Base-by-base conservation (phyloP, 2,329 filamentous ascomycete genomes). In the Acephala macrosclerotiorum region DNA sequence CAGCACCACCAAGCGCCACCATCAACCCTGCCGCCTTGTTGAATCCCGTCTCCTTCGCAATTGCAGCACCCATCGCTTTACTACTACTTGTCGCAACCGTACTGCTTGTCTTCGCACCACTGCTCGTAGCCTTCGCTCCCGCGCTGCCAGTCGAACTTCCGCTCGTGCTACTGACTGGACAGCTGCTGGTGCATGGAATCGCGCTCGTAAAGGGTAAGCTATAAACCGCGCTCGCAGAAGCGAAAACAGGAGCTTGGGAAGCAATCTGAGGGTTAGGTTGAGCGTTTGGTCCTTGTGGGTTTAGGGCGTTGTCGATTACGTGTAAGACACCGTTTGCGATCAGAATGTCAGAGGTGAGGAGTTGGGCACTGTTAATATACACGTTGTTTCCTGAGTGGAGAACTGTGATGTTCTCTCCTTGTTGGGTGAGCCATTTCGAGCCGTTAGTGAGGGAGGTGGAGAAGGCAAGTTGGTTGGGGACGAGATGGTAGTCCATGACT, bases 301-400 rank as follows among this genome's bases (percentile, higher is more conserved):
- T 84, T 35, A 85, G 76, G 8, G 84, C 81, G 64, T 79, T 80
- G 63, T 75, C 76, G 53, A 80, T 76, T 8, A 80, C 71, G 63
- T 77, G 71, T 16, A 77, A 58, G 45, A 81, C 76, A 63, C 79
- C 75, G 58, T 78, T 78, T 9, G 71, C 70, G 45, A 79, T 59
- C 7, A 79, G 68, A 40, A 79, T 74, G 67, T 80, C 77, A 3
- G 75, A 65, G 45, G 73, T 71, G 11, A 80, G 70, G n/a, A 83
- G 75, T 42, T 78, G 73, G 0, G 79, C 77, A 14, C 68, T 71
- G 68, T 80, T 80, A 58, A 80, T 68, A 68, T 79, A 85, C 38
- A 77, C 68, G n/a, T 75, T 76, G 63, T 79, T 78, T 12, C 73
- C 72, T 7, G 77, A 74, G 49, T 77, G 74, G 25, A 71, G 70